Base-by-base conservation (phyloP, 345 rosid genomes). In the Syzygium aqueum region DNA sequence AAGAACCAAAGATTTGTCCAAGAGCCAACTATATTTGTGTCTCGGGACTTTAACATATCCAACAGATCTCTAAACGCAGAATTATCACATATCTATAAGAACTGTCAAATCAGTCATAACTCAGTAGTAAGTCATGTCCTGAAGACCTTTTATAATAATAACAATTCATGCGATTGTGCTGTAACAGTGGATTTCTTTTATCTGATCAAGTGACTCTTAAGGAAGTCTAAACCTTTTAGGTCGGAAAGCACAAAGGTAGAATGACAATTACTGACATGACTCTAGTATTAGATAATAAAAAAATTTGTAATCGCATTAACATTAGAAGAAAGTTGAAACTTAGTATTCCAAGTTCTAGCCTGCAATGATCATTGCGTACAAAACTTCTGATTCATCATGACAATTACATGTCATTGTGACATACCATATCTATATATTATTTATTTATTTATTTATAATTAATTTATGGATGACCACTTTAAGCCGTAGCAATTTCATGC, bases 181-280 rank as follows among this genome's bases (percentile, higher is more conserved):
- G 0, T 1, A 3, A 2, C 9, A 2, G 3, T 4, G 21, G 22
- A 4, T 8, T 33, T 1, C 19, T 67, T 33, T 33, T 21, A 67
- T 67, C 25, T 4, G 7, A 30, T 8, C 80, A 33, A 67, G 13
- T 21, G 80, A 3, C 3, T 12, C 21, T 33, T 73, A 19, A 73
- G 25, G 40, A 73, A 37, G 14, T 37, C 40, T 33, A 19, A 73
- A 19, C 49, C 21, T 73, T 21, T 73, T 73, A 5, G 80, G 27
- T 73, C 25, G 23, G 15, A 73, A 73, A 73, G 37, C 80, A 22
- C 22, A 33, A 3, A 73, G 22, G 11, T 11, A 49, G 21, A 4
- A 27, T 19, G 23, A 19, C 49, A 9, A 33, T 73, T 22, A 49
- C 7, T 37, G 37, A 37, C 27, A 19, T 33, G 80, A 73, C 80